Conservation (phyloP, 2,329 filamentous ascomycete species). For the Dactylellina parvicollis region DNA sequence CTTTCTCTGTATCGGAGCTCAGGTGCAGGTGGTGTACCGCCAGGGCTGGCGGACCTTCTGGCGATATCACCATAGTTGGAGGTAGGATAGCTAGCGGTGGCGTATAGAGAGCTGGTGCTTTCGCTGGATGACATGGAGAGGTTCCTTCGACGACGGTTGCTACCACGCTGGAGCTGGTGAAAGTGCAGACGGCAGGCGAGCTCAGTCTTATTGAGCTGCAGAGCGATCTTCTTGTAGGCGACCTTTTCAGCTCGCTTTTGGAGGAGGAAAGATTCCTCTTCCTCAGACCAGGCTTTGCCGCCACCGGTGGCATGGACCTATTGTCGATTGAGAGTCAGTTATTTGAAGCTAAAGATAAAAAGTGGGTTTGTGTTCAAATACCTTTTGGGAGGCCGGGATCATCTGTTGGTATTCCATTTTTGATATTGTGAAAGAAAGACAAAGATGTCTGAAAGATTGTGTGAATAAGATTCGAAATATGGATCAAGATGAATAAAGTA, state of each 20-base stretch:
- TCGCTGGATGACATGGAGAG: constrained; percentile 75
- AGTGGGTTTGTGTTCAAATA: constrained; percentile 9
- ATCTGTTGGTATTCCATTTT: constrained; percentile 51
- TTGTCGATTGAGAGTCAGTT: constrained; percentile 39
- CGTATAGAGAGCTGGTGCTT: constrained; percentile 62
- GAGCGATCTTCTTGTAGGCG: constrained; percentile 89
- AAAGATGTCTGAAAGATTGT: constrained; percentile 1
- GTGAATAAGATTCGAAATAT: constrained; percentile 26
- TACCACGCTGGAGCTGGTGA: constrained; percentile 84
- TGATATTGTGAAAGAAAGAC: constrained; percentile 2
- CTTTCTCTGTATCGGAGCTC: constrained; percentile 63
- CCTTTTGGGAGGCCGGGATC: constrained; percentile 31
- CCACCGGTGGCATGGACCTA: constrained; percentile 67
- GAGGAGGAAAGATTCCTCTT: constrained; percentile 86
- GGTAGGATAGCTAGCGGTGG: constrained; percentile 65
- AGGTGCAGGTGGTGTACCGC: constrained; percentile 63
- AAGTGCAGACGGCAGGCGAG: constrained; percentile 87
- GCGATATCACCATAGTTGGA: constrained; percentile 64
- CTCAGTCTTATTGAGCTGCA: constrained; percentile 86
- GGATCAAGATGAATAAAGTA: constrained; percentile 24
- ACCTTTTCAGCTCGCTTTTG: constrained; percentile 87
- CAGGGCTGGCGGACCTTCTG: constrained; percentile 55
- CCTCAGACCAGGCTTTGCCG: constrained; percentile 84
- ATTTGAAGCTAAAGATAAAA: not conserved
- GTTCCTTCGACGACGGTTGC: constrained; percentile 80